Percentiles rank a stretch among this genome's conserved stretches.
Conservation (phyloP, 805 yeast genomes). For the Candida vaughaniae region DNA sequence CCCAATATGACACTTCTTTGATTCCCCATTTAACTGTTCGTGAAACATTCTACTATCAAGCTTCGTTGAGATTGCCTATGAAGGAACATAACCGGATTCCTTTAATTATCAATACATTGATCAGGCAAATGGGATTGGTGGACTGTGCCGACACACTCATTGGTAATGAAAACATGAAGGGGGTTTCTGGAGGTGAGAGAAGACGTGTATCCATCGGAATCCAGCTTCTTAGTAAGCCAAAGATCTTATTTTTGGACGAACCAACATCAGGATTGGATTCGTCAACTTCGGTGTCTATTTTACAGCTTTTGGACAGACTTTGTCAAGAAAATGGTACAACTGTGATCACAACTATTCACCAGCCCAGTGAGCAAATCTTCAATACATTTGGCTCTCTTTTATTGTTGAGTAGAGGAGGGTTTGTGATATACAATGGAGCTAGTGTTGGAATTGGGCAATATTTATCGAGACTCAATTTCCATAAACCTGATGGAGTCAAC, state of each 20-base stretch:
- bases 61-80: constrained; percentile 58
- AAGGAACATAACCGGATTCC: constrained; percentile 40
- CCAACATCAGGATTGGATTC: constrained; percentile 90
- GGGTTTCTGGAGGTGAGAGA: constrained; percentile 58
- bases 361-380: constrained; percentile 71
- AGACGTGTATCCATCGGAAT: constrained; percentile 81
- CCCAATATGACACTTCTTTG: constrained; percentile 76
- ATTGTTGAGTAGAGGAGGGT: constrained; percentile 70
- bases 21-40: constrained; percentile 71
- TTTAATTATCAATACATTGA: constrained; percentile 52
- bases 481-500: constrained; percentile 54
- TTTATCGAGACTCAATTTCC: constrained; percentile 50
- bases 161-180: constrained; percentile 38
- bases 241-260: constrained; percentile 73
- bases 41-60: constrained; percentile 75
- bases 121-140: constrained; percentile 63
- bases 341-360: constrained; percentile 74
- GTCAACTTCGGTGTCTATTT: constrained; percentile 68
- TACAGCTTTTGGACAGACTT: constrained; percentile 56
- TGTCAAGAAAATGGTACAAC: constrained; percentile 63
- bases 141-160: constrained; percentile 73
- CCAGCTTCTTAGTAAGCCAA: constrained; percentile 71
- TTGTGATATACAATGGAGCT: constrained; percentile 65
- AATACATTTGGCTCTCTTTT: constrained; percentile 67
- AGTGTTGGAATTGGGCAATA: constrained; percentile 46